Conservation (phyloP, 2,329 filamentous ascomycete genomes). For the Penicillium sp. region DNA sequence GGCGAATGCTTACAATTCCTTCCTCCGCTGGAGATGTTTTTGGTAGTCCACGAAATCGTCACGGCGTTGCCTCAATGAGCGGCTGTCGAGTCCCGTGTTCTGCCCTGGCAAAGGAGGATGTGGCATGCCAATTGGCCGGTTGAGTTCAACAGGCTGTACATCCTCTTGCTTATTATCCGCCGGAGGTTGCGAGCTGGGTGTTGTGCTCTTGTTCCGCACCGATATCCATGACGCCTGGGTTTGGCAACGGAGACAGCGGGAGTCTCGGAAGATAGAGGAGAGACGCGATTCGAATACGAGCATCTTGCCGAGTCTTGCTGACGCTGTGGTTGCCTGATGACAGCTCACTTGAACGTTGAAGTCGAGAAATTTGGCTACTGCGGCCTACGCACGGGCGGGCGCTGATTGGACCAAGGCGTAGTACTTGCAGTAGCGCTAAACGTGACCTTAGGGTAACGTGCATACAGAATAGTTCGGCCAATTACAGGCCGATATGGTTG, state of each 20-base stretch:
- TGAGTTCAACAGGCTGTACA: slow-evolving; percentile 52
- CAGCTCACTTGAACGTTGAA: slow-evolving; percentile 24
- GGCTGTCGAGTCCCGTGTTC: slow-evolving; percentile 71
- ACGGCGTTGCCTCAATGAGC: slow-evolving; percentile 63
- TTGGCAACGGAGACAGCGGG: slow-evolving; percentile 34
- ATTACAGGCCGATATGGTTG: background rate
- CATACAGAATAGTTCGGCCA: slow-evolving; percentile 1
- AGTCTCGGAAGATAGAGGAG: slow-evolving; percentile 20
- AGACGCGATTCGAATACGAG: slow-evolving; percentile 20
- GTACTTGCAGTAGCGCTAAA: background rate
- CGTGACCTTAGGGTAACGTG: background rate
- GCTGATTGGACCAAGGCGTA: slow-evolving; percentile 2
- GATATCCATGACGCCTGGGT: slow-evolving; percentile 25
- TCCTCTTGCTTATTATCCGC: slow-evolving; percentile 27
- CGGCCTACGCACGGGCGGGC: background rate
- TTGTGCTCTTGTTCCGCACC: slow-evolving; percentile 18
- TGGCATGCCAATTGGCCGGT: slow-evolving; percentile 76
- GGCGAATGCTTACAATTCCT: slow-evolving; percentile 61
- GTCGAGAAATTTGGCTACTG: slow-evolving; percentile 9
- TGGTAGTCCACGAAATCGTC: slow-evolving; percentile 82
- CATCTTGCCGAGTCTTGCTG: slow-evolving; percentile 10
- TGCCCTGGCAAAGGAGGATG: slow-evolving; percentile 71
- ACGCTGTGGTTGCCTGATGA: slow-evolving; percentile 1
- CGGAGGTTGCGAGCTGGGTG: slow-evolving; percentile 11
- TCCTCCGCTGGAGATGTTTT: slow-evolving; percentile 72